A percentile compares a stretch with the other conserved stretches of the same genome.
Evolutionary conservation across 495 filamentous ascomycete genomes (phyloP).

Genomic region (Penicillium paradoxum): DNA sequence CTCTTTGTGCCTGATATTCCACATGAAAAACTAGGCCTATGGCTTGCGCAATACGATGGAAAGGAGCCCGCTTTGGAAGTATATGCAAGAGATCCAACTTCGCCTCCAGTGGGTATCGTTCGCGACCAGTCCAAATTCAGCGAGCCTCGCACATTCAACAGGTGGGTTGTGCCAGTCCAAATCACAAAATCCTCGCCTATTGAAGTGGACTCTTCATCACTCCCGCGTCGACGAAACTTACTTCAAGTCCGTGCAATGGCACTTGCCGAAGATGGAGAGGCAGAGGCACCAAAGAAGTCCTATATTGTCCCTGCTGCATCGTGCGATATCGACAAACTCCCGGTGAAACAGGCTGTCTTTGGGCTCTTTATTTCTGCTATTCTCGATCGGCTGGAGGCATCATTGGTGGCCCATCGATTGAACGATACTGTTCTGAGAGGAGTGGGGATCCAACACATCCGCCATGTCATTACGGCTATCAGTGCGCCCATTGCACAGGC

Average conservation of each 20-base stretch:
- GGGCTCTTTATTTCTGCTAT: slow-evolving; percentile 73
- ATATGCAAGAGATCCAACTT: slow-evolving; percentile 8
- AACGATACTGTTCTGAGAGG: slow-evolving; percentile 54
- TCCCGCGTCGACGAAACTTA: slow-evolving; percentile 32
- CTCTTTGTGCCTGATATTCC: slow-evolving; percentile 32
- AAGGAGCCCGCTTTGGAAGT: slow-evolving; percentile 20
- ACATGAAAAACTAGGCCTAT: slow-evolving; percentile 14
- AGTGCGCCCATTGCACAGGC: slow-evolving; percentile 59
- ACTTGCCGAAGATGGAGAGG: slow-evolving; percentile 7
- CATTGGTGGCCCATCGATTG: slow-evolving; percentile 59
- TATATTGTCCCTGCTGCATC: slow-evolving; percentile 18
- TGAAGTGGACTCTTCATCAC: slow-evolving; percentile 26
- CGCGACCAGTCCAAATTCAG: slow-evolving; percentile 26
- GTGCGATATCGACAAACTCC: slow-evolving; percentile 51
- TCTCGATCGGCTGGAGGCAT: slow-evolving; percentile 59
- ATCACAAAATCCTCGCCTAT: slow-evolving; percentile 3
- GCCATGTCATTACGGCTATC: slow-evolving; percentile 67
- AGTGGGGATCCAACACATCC: slow-evolving; percentile 49
- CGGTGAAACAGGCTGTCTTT: slow-evolving; percentile 56
- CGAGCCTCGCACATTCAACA: slow-evolving; percentile 26
- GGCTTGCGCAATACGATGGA: slow-evolving; percentile 23
- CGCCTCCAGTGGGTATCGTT: slow-evolving; percentile 24
- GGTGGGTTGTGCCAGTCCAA: slow-evolving; percentile 19
- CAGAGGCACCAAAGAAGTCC: slow-evolving; percentile 14
- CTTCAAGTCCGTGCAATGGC: slow-evolving; percentile 20